Evolutionary conservation across 345 rosid genomes (phyloP).

Genomic region (Toxicodendron radicans): DNA sequence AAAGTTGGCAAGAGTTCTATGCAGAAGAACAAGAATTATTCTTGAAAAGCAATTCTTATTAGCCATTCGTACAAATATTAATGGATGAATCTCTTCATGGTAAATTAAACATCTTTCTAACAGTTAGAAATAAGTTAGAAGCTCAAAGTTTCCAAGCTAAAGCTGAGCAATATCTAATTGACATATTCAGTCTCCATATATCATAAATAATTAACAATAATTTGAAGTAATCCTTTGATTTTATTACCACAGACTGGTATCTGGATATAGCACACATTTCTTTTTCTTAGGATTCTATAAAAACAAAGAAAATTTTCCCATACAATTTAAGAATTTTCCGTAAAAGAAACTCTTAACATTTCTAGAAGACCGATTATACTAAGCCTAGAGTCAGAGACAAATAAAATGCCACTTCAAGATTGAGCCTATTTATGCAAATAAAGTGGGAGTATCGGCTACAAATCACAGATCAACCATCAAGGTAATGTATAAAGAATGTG

Average conservation of each 20-base stretch:
- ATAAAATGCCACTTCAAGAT: neutral
- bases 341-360: neutral
- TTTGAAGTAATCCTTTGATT: too few relatives aligned
- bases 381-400: neutral
- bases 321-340: too few relatives aligned
- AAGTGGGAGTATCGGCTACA: neutral
- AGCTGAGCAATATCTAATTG: neutral
- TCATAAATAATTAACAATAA: too few relatives aligned
- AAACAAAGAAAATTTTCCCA: neutral
- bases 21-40: neutral
- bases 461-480: neutral
- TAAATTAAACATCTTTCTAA: neutral
- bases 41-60: neutral
- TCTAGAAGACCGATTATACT: neutral
- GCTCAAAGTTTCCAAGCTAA: too few relatives aligned
- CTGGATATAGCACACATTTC: neutral
- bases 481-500: neutral
- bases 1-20: neutral
- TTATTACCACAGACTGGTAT: neutral
- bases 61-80: neutral
- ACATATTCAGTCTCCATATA: neutral
- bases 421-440: neutral
- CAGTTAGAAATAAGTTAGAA: neutral
- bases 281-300: neutral
- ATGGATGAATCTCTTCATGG: neutral